Percentiles rank a stretch among this genome's conserved stretches.
These are phyloP conservation scores for Nicotiana noctiflora DNA, from an alignment of 257 asterid species.

Conservation along the genomic window DNA sequence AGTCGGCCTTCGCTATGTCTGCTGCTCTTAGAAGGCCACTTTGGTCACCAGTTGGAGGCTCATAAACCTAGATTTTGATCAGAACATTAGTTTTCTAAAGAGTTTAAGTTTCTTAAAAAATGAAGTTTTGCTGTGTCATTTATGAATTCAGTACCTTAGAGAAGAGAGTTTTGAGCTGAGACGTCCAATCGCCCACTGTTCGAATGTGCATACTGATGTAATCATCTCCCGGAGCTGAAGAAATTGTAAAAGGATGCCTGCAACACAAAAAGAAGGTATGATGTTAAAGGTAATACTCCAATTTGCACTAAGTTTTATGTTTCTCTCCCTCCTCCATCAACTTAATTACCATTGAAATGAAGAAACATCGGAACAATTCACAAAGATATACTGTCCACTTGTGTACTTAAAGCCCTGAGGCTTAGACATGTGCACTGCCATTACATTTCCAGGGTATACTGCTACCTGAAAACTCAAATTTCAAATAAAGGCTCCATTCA, in stretches of 20 bases:
- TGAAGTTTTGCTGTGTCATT: not conserved
- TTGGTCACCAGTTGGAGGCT: slow-evolving; percentile 22
- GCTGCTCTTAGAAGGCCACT: slow-evolving; percentile 31
- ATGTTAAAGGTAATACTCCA: not conserved
- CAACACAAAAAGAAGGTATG: not conserved
- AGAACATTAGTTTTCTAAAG: not conserved
- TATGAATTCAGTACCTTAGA: not conserved
- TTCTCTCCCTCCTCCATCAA: not conserved
- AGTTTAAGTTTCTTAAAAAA: not conserved
- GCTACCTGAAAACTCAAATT: slow-evolving; percentile 38
- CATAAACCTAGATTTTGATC: slow-evolving; percentile 13
- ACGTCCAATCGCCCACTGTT: slow-evolving; percentile 32
- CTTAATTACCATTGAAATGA: slow-evolving; percentile 67
- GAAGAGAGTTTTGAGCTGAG: slow-evolving; percentile 17
- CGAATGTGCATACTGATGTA: slow-evolving; percentile 24
- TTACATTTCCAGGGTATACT: slow-evolving; percentile 64
- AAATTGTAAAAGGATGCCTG: slow-evolving; percentile 29
- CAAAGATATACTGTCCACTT: slow-evolving; percentile 64
- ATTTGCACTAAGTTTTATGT: not conserved
- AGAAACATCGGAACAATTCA: slow-evolving; percentile 62
- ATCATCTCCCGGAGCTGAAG: slow-evolving; percentile 26
- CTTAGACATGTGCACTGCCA: slow-evolving; percentile 63
- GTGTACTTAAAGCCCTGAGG: slow-evolving; percentile 67
- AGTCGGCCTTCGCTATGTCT: slow-evolving; percentile 9
- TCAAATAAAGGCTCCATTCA: not conserved